Conservation (phyloP, 2,329 filamentous ascomycete genomes). For the Leptoxyphium fumago region DNA sequence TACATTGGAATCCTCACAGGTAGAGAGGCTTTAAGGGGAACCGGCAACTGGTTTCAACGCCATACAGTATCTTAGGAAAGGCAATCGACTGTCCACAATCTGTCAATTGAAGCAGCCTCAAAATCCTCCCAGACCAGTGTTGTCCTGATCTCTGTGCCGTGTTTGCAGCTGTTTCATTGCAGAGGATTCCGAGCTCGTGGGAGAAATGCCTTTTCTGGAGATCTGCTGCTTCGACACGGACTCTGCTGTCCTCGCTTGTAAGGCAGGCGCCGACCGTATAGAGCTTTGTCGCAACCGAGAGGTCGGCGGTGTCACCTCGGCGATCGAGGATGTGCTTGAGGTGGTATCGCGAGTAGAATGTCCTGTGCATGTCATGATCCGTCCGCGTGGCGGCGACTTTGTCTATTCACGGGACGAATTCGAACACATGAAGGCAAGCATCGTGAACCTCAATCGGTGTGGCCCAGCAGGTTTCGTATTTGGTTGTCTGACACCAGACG, state of each 20-base stretch:
- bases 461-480: slow-evolving; percentile 37
- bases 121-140: no score
- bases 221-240: slow-evolving; percentile 33
- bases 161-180: no score
- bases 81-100: no score
- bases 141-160: no score
- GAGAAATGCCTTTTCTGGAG: slow-evolving; percentile 25
- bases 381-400: slow-evolving; percentile 34
- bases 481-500: slow-evolving; percentile 26
- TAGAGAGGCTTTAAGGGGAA: no score
- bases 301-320: slow-evolving; percentile 30
- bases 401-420: slow-evolving; percentile 29
- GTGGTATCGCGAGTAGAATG: slow-evolving; percentile 18
- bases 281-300: slow-evolving; percentile 33
- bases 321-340: slow-evolving; percentile 12
- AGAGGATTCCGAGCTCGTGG: no score
- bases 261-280: slow-evolving; percentile 33
- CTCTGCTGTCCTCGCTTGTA: slow-evolving; percentile 29
- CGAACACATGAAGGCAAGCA: slow-evolving; percentile 27
- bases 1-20: no score
- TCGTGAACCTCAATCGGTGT: slow-evolving; percentile 21
- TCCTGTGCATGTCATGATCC: slow-evolving; percentile 40
- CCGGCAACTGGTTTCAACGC: no score
- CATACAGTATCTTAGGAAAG: no score
- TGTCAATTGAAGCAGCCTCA: no score